Evolutionary conservation across 2,329 filamentous ascomycete genomes (phyloP).

Genomic region (Sporothrix mexicana): DNA sequence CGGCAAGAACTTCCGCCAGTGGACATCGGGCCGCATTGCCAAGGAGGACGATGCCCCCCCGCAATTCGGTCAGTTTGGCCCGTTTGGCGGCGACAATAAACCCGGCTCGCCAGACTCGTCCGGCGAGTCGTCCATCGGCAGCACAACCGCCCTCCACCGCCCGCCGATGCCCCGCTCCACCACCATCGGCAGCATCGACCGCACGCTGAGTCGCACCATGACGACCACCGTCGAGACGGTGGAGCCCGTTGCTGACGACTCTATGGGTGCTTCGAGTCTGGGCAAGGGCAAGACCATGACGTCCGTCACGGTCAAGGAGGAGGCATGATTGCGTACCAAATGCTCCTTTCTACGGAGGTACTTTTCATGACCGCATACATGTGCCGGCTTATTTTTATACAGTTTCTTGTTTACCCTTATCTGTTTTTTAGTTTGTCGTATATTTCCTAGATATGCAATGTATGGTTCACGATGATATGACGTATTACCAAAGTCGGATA

Average conservation of each 20-base stretch:
- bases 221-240: slow-evolving; percentile 27
- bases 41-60: slow-evolving; percentile 23
- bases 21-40: slow-evolving; percentile 38
- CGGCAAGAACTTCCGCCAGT: slow-evolving; percentile 41
- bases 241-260: not conserved
- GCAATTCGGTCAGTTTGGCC: too few species aligned
- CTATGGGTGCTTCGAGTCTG: not conserved
- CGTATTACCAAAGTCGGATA: too few species aligned
- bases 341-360: too few species aligned
- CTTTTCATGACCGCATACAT: too few species aligned
- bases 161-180: slow-evolving; percentile 8
- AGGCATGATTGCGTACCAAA: not conserved
- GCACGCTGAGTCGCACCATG: slow-evolving; percentile 24
- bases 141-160: slow-evolving; percentile 9
- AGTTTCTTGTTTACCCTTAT: too few species aligned
- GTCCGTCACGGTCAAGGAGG: slow-evolving; percentile 15
- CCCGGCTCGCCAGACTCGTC: not conserved
- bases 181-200: slow-evolving; percentile 31
- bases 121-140: not conserved
- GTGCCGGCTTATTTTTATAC: too few species aligned
- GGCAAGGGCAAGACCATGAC: slow-evolving; percentile 9
- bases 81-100: slow-evolving; percentile 1
- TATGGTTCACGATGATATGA: too few species aligned
- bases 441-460: too few species aligned
- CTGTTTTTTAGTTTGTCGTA: too few species aligned